These are phyloP conservation scores for Colletotrichum orbiculare DNA, from an alignment of 2,329 filamentous ascomycete species.

Conservation along the genomic window DNA sequence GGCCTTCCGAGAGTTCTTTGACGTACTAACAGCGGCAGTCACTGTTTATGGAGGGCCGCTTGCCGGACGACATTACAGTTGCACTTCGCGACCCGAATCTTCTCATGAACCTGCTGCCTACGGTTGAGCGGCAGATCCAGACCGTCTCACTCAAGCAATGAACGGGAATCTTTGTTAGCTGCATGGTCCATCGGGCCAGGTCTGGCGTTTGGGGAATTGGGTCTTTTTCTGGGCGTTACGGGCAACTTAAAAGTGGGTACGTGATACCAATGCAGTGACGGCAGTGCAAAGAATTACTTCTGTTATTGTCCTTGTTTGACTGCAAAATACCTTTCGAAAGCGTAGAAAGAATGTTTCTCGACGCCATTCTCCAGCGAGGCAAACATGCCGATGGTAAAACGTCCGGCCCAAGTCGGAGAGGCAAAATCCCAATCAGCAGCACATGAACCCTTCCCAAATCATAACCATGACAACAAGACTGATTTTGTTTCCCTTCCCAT, in stretches of 20 bases:
- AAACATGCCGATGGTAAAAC: too few relatives aligned
- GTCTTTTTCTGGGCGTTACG: constrained; percentile 17
- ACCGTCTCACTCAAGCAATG: constrained; percentile 31
- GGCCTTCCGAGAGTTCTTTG: constrained; percentile 4
- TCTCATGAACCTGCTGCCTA: constrained; percentile 74
- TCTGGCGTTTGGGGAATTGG: constrained; percentile 18
- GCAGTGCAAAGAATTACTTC: constrained; percentile 12
- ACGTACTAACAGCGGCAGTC: constrained; percentile 50
- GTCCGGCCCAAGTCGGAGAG: too few relatives aligned
- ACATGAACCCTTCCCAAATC: not conserved
- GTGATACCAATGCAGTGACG: constrained; percentile 3
- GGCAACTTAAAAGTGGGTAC: constrained; percentile 22
- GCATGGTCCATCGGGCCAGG: not conserved
- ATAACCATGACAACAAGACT: constrained; percentile 7
- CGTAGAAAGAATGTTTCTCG: constrained; percentile 1
- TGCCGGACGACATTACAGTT: constrained; percentile 79
- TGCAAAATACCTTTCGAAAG: constrained; percentile 3
- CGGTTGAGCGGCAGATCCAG: constrained; percentile 77
- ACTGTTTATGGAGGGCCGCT: constrained; percentile 59
- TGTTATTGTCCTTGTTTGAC: constrained; percentile 2
- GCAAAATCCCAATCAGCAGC: not conserved
- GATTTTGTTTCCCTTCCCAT: not conserved
- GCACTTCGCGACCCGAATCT: constrained; percentile 84
- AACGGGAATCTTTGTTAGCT: not conserved
- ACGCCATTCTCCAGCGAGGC: constrained; percentile 17